Conservation (phyloP, 805 yeast genomes). For the Zygosaccharomyces gambellarensis region DNA sequence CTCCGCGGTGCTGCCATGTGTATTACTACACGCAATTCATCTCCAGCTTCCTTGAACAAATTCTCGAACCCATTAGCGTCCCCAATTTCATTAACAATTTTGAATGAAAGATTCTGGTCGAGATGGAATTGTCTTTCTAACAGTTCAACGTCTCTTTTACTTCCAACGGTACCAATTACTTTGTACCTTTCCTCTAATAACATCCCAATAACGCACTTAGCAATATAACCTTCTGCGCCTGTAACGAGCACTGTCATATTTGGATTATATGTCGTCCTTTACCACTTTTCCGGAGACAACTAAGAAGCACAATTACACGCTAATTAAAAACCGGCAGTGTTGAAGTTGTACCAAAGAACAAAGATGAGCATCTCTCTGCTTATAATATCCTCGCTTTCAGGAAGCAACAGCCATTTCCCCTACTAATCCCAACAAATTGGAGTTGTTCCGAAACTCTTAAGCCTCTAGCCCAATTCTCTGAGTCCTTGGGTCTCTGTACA, state of each 20-base stretch:
- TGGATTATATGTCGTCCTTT: too few relatives aligned
- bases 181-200: neutral
- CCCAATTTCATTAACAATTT: neutral
- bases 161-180: neutral
- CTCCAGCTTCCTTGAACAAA: slow-evolving; percentile 29
- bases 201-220: neutral
- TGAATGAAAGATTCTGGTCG: neutral
- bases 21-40: slow-evolving; percentile 48
- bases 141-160: neutral
- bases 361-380: too few relatives aligned
- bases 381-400: too few relatives aligned
- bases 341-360: too few relatives aligned
- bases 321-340: too few relatives aligned
- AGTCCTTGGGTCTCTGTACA: too few relatives aligned
- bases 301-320: too few relatives aligned
- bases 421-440: too few relatives aligned
- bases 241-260: neutral
- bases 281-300: too few relatives aligned
- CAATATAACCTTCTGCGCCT: neutral
- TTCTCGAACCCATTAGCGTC: neutral
- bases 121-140: neutral
- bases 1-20: slow-evolving; percentile 61
- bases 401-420: too few relatives aligned
- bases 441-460: too few relatives aligned
- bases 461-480: too few relatives aligned